phyloP scores from a whole-genome alignment of 2,329 filamentous ascomycete genomes.

The Pseudogymnoascus sp. region DNA sequence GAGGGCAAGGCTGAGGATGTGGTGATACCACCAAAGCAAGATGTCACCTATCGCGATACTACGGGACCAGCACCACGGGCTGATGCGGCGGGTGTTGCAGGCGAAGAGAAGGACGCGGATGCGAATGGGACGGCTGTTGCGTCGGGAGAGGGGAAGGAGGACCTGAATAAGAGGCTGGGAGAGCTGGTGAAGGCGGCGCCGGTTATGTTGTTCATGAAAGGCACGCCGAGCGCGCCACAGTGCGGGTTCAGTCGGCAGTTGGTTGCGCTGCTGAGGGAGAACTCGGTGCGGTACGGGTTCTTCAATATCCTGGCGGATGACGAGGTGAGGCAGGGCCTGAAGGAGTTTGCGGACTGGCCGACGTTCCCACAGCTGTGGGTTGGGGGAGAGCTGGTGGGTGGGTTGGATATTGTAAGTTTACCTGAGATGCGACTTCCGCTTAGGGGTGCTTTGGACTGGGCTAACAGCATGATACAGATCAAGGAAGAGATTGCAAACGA shows the following conservation, averaged over 20 bases:
- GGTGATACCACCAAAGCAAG: slow-evolving; percentile 9
- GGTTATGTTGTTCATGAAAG: slow-evolving; percentile 99
- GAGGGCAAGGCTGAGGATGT: slow-evolving; percentile 28
- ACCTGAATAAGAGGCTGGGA: slow-evolving; percentile 69
- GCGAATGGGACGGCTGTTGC: neutral
- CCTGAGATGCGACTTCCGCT: neutral
- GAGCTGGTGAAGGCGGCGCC: slow-evolving; percentile 91
- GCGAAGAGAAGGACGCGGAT: neutral
- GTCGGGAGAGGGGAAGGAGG: slow-evolving; percentile 61
- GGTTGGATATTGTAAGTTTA: slow-evolving; percentile 81
- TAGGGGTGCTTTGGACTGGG: slow-evolving; percentile 10
- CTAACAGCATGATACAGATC: slow-evolving; percentile 47
- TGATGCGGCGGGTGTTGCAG: slow-evolving; percentile 25
- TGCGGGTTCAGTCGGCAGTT: slow-evolving; percentile 91
- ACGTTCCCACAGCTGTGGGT: slow-evolving; percentile 96
- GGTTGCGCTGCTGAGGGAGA: slow-evolving; percentile 78
- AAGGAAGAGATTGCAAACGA: slow-evolving; percentile 88
- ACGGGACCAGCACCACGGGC: slow-evolving; percentile 11
- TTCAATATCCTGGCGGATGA: slow-evolving; percentile 98
- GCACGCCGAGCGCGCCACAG: slow-evolving; percentile 78
- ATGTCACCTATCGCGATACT: slow-evolving; percentile 12
- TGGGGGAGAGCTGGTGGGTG: slow-evolving; percentile 81
- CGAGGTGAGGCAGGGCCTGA: slow-evolving; percentile 90
- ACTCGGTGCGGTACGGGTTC: slow-evolving; percentile 92
- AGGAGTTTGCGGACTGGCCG: slow-evolving; percentile 97